These are phyloP conservation scores for Hyaloscypha bicolor DNA, from an alignment of 495 filamentous ascomycete genomes.

Conservation along the genomic window DNA sequence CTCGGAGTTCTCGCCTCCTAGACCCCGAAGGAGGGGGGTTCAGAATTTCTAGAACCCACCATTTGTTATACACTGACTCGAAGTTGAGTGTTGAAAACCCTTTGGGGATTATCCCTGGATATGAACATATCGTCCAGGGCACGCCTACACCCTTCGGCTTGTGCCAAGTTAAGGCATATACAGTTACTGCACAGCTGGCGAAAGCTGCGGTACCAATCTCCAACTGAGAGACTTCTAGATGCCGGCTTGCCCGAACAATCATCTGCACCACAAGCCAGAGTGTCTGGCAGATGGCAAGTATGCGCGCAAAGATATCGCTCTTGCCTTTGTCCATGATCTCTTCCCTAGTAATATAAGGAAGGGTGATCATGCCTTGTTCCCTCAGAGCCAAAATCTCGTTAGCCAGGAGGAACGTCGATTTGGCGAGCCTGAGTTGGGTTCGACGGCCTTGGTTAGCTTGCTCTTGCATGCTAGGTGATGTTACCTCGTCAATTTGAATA, in stretches of 20 bases:
- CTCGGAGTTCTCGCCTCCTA: too few species aligned
- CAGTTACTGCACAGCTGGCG: not conserved
- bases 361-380: not conserved
- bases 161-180: not conserved
- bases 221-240: not conserved
- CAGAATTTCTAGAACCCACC: too few species aligned
- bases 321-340: conserved; percentile 4
- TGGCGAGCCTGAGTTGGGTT: not conserved
- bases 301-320: not conserved
- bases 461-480: too few species aligned
- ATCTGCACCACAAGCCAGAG: conserved; percentile 3
- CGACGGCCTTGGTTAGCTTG: too few species aligned
- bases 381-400: not conserved
- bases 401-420: not conserved
- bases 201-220: not conserved
- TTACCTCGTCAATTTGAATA: too few species aligned
- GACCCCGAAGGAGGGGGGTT: too few species aligned
- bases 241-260: not conserved
- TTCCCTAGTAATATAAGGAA: not conserved
- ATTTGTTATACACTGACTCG: too few species aligned
- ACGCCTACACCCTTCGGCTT: not conserved
- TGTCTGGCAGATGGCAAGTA: not conserved
- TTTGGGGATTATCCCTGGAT: not conserved
- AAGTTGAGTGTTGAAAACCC: too few species aligned
- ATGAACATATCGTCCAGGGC: not conserved